Percentiles rank a stretch among this genome's conserved stretches.
These are phyloP conservation scores for Nemophila menziesii DNA, from an alignment of 257 asterid genomes.

Conservation along the genomic window DNA sequence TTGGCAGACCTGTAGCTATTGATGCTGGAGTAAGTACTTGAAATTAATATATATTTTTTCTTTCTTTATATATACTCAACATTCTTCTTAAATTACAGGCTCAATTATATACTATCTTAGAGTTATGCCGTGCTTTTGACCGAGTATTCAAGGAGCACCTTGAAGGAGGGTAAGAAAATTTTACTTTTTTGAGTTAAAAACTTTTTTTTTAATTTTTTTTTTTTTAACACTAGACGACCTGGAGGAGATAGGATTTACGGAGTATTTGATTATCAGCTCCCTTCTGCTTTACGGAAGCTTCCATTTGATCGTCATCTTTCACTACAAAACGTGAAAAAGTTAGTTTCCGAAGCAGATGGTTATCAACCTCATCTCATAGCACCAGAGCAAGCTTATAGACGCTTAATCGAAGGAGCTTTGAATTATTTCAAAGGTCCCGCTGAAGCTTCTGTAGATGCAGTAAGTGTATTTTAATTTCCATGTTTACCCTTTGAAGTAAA, in stretches of 20 bases:
- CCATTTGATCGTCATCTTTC: conserved; percentile 33
- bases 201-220: not conserved
- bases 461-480: conserved; percentile 10
- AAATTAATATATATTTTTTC: not conserved
- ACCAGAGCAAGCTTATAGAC: conserved; percentile 37
- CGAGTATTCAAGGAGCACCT: conserved; percentile 37
- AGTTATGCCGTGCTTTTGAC: conserved; percentile 39
- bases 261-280: conserved; percentile 37
- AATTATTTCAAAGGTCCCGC: conserved; percentile 41
- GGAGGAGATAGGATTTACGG: conserved; percentile 38
- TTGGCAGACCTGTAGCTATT: conserved; percentile 29
- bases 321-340: conserved; percentile 28
- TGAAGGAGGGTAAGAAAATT: conserved; percentile 49
- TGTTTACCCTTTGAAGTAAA: not conserved
- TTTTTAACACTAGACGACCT: conserved; percentile 23
- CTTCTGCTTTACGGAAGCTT: conserved; percentile 30
- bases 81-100: conserved; percentile 19
- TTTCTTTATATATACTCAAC: not conserved
- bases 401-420: conserved; percentile 31
- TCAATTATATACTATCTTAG: conserved; percentile 28
- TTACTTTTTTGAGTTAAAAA: no score
- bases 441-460: conserved; percentile 38
- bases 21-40: conserved; percentile 28
- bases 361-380: conserved; percentile 41
- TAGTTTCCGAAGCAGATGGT: conserved; percentile 39